Evolutionary conservation across 495 filamentous ascomycete genomes (phyloP).

Genomic region (Bombardia bombarda): DNA sequence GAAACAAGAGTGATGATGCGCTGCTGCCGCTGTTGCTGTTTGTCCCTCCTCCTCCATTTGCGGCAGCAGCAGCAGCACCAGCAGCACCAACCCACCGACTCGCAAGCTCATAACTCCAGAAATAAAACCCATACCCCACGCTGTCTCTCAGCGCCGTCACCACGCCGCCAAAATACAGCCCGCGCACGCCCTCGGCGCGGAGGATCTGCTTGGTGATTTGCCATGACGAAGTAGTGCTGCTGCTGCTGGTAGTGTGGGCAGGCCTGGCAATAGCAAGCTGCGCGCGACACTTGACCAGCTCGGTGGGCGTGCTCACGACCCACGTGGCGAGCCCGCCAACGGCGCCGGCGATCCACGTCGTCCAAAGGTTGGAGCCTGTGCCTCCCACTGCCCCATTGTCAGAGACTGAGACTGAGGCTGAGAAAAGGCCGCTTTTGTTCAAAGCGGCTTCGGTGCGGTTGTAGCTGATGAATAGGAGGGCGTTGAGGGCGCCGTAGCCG

Average conservation of each 20-base stretch:
- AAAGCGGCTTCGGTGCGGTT: constrained; percentile 63
- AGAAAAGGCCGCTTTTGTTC: constrained; percentile 17
- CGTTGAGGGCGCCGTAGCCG: constrained; percentile 84
- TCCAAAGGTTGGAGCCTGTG: constrained; percentile 34
- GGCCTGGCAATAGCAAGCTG: constrained; percentile 33
- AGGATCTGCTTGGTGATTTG: constrained; percentile 53
- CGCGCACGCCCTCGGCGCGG: constrained; percentile 52
- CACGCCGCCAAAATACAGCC: constrained; percentile 67
- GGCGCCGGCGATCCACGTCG: constrained; percentile 68
- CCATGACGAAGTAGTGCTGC: constrained; percentile 42
- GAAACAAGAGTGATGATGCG: constrained; percentile 6
- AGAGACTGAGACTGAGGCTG: constrained; percentile 1
- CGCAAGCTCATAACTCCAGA: constrained; percentile 75
- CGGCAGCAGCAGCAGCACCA: neutral
- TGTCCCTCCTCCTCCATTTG: constrained; percentile 9
- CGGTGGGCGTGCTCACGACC: constrained; percentile 73
- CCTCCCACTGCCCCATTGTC: neutral
- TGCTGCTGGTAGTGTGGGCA: neutral
- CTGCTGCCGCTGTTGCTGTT: too few species aligned
- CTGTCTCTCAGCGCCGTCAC: constrained; percentile 76
- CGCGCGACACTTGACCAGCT: constrained; percentile 78
- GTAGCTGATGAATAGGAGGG: constrained; percentile 77
- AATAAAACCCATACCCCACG: constrained; percentile 90
- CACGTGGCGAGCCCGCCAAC: constrained; percentile 73
- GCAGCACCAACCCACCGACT: constrained; percentile 41